phyloP scores from a whole-genome alignment of 345 rosid genomes.

The Syzygium aqueum region DNA sequence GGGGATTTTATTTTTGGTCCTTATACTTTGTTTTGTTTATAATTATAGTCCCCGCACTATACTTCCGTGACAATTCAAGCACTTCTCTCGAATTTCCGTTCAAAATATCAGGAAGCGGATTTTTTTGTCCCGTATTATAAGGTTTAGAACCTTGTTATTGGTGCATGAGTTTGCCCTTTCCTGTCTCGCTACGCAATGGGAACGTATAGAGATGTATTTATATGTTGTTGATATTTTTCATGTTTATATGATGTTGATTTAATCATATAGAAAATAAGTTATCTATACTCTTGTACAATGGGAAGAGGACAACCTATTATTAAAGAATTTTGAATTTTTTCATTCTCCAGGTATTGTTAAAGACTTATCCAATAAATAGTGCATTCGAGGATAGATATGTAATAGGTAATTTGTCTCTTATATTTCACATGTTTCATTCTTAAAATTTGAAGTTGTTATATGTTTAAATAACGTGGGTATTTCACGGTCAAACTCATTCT shows the following conservation, averaged over 20 bases:
- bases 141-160: accelerated
- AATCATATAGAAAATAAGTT: background rate
- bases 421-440: accelerated
- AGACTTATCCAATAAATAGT: background rate
- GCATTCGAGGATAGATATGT: accelerated
- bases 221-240: background rate
- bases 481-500: background rate
- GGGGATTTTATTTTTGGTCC: background rate
- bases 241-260: background rate
- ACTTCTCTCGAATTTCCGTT: background rate
- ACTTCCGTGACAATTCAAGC: background rate
- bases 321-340: background rate
- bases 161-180: background rate
- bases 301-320: background rate
- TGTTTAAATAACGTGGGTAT: background rate
- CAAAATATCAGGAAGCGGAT: background rate
- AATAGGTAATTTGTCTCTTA: background rate
- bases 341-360: accelerated
- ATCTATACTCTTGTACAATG: background rate
- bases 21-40: background rate
- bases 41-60: background rate
- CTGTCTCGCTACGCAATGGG: background rate
- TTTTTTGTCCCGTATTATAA: background rate
- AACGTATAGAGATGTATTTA: background rate
- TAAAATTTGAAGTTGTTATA: background rate